Percentiles rank a stretch among this genome's conserved stretches.
phyloP scores from a whole-genome alignment of 495 filamentous ascomycete species.

The Aspergillus ostianus region DNA sequence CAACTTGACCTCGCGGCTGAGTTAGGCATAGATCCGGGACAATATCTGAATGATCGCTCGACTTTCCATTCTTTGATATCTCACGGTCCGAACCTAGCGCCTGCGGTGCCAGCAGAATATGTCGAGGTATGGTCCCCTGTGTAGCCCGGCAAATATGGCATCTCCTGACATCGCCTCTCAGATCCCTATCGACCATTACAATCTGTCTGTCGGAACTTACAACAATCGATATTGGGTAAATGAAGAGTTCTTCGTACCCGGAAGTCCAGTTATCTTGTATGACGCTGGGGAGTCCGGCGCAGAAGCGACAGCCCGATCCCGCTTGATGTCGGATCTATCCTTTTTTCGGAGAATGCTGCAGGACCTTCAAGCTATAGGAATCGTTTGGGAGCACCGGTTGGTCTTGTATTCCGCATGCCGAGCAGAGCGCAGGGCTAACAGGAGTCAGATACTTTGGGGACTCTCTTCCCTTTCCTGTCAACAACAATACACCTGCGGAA shows the following conservation, averaged over 20 bases:
- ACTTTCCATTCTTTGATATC: neutral
- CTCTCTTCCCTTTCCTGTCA: constrained; percentile 48
- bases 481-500: constrained; percentile 43
- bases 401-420: constrained; percentile 6
- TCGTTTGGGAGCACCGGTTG: constrained; percentile 59
- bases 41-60: neutral
- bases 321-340: constrained; percentile 38
- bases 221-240: constrained; percentile 56
- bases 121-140: constrained; percentile 4
- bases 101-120: neutral
- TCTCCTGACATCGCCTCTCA: constrained; percentile 10
- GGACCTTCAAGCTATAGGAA: constrained; percentile 51
- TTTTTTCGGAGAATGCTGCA: constrained; percentile 45
- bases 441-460: constrained; percentile 48
- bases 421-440: constrained; percentile 5
- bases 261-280: constrained; percentile 54
- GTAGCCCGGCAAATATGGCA: neutral
- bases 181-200: constrained; percentile 48
- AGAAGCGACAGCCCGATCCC: constrained; percentile 19
- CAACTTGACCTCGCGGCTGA: neutral
- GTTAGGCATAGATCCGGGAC: neutral
- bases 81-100: neutral
- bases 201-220: constrained; percentile 45
- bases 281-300: constrained; percentile 50
- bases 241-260: constrained; percentile 45